These are phyloP conservation scores for Hordeum pubiflorum DNA, from an alignment of 202 grass and related monocot genomes.

Conservation along the genomic window DNA sequence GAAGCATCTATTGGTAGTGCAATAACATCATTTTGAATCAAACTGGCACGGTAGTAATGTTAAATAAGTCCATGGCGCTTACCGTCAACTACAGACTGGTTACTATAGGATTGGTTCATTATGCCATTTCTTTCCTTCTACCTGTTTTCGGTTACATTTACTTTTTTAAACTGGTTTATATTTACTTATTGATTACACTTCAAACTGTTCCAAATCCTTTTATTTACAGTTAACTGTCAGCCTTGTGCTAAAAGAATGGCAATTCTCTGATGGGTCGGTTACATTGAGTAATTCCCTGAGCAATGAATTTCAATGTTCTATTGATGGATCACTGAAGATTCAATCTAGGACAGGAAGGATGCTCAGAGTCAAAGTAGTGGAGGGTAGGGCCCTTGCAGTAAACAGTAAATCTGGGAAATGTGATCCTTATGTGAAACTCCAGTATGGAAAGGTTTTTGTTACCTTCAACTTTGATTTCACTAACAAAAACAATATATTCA, in stretches of 20 bases:
- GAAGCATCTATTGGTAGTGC: neutral
- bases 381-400: slow-evolving; percentile 58
- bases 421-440: slow-evolving; percentile 83
- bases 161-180: neutral
- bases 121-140: neutral
- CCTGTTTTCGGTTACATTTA: neutral
- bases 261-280: slow-evolving; percentile 84
- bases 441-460: slow-evolving; percentile 82
- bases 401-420: slow-evolving; percentile 84
- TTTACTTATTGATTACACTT: neutral
- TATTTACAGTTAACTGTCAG: slow-evolving; percentile 67
- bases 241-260: slow-evolving; percentile 90
- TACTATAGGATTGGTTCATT: neutral
- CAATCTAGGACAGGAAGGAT: slow-evolving; percentile 66
- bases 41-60: neutral
- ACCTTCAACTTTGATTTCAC: slow-evolving; percentile 5
- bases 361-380: slow-evolving; percentile 64
- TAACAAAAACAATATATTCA: neutral
- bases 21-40: neutral
- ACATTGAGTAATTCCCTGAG: slow-evolving; percentile 48
- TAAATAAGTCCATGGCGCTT: neutral
- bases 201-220: slow-evolving; percentile 14
- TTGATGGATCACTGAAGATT: slow-evolving; percentile 37
- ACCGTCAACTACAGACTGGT: neutral
- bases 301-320: slow-evolving; percentile 27